Base-by-base conservation (phyloP, 2,329 filamentous ascomycete genomes). In the Pseudogymnoascus sp. region DNA sequence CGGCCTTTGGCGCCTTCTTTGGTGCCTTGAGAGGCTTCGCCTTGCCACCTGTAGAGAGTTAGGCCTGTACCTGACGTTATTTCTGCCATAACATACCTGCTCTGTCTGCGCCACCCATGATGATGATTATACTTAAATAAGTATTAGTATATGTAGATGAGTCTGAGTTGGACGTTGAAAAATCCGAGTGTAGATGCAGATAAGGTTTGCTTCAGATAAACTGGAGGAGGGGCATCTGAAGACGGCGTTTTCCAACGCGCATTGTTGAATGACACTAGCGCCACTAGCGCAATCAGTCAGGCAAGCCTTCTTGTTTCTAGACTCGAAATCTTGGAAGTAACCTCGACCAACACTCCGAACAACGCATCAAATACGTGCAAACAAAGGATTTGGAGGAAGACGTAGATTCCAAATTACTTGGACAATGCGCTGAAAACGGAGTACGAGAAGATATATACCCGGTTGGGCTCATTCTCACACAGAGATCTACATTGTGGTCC, bases 11-110 rank as follows among this genome's bases (percentile, higher is more conserved):
- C 59, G 82, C 80, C 82, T 92, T 95, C 85, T 96, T 96, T 63
- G 90, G 79, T 67, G 87, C 82, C 86, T 96, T 96, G 75, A 90
- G 79, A 67, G 88, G 88, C 82, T 91, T 90, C 67, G 77, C 83
- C 80, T 91, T 92, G 79, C 88, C 88, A 73, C 87, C 88, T 92
- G 64, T 61, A 35, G 23, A 58, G 19, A 57, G 57, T 58, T 65
- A 64, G 62, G 65, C 63, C 67, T 64, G 63, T 34, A 62, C 15
- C 18, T 23, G 41, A 45, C 48, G 57, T 57, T 57, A 57, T 28
- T 57, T 57, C 2, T 37, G 2, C 19, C 19, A n/a, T 19, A 35
- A 66, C 75, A 39, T 70, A 84, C 84, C 84, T 77, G 85, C 82
- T 81, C 84, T 82, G 73, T 82, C 81, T 71, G 76, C 74, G 67